phyloP scores from a whole-genome alignment of 2,329 filamentous ascomycete genomes.

The Berkeleyomyces rouxiae region DNA sequence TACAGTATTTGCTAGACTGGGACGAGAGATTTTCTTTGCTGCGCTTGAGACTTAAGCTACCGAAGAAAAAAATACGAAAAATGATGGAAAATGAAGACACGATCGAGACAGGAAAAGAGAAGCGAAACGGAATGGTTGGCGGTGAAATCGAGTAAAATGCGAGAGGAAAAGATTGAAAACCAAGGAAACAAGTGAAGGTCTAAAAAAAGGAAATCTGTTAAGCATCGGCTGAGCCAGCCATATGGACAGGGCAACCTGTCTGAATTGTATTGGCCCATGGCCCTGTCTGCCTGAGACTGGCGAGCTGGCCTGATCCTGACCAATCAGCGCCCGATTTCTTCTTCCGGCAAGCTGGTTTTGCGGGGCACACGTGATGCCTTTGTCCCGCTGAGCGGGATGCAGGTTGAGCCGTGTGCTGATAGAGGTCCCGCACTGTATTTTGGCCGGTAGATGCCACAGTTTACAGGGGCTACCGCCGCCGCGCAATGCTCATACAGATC shows the following conservation, averaged over 20 bases:
- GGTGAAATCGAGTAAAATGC: background rate
- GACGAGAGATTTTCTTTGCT: background rate
- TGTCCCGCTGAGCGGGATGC: background rate
- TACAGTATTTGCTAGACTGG: background rate
- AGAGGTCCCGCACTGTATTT: background rate
- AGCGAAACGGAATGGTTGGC: background rate
- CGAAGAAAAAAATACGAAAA: background rate
- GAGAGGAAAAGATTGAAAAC: slow-evolving; percentile 7
- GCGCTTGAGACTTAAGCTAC: background rate
- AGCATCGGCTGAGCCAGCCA: background rate
- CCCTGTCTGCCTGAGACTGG: background rate
- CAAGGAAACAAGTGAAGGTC: background rate
- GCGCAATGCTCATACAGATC: background rate
- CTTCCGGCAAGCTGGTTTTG: slow-evolving; percentile 2
- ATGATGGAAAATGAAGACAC: background rate
- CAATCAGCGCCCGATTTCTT: background rate
- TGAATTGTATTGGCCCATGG: background rate
- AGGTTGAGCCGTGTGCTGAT: background rate
- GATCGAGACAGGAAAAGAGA: background rate
- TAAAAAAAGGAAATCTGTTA: slow-evolving; percentile 8
- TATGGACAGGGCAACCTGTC: background rate
- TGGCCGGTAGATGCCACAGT: background rate
- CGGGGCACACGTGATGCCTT: slow-evolving; percentile 6
- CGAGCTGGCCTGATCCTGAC: background rate
- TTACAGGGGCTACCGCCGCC: background rate